phyloP scores from a whole-genome alignment of 148 eudicot genomes.

The Chenopodium album region DNA sequence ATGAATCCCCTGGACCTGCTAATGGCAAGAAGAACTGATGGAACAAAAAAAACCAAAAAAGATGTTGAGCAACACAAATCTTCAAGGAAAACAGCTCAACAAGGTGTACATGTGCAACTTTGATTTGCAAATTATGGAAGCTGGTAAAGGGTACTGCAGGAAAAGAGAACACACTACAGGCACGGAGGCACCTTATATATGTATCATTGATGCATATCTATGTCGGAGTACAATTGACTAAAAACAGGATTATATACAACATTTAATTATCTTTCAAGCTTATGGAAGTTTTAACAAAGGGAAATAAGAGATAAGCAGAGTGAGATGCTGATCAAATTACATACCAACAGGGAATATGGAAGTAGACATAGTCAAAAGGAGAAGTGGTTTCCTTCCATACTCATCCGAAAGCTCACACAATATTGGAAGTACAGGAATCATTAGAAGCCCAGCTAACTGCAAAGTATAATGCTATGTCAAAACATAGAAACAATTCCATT shows the following conservation, averaged over 20 bases:
- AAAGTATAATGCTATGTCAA: slow-evolving; percentile 2
- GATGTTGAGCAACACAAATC: background rate
- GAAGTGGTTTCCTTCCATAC: slow-evolving; percentile 39
- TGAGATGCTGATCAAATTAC: background rate
- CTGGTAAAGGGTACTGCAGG: background rate
- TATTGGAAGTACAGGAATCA: slow-evolving; percentile 32
- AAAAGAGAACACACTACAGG: background rate
- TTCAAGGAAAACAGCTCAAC: background rate
- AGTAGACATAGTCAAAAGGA: slow-evolving; percentile 29
- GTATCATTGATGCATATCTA: background rate
- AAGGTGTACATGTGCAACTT: background rate
- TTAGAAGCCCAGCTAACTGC: slow-evolving; percentile 29
- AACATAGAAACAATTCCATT: background rate
- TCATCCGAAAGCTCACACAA: slow-evolving; percentile 38
- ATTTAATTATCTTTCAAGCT: background rate
- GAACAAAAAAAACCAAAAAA: slow-evolving; percentile 5
- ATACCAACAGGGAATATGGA: slow-evolving; percentile 32
- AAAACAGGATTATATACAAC: background rate
- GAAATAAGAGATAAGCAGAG: background rate
- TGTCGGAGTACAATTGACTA: background rate
- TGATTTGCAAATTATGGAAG: background rate
- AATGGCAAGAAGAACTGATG: slow-evolving; percentile 66
- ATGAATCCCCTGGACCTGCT: slow-evolving; percentile 51
- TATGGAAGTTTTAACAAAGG: background rate
- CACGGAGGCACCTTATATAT: background rate